Evolutionary conservation across 345 rosid genomes (phyloP).

Genomic region (Lepidium aucheri): DNA sequence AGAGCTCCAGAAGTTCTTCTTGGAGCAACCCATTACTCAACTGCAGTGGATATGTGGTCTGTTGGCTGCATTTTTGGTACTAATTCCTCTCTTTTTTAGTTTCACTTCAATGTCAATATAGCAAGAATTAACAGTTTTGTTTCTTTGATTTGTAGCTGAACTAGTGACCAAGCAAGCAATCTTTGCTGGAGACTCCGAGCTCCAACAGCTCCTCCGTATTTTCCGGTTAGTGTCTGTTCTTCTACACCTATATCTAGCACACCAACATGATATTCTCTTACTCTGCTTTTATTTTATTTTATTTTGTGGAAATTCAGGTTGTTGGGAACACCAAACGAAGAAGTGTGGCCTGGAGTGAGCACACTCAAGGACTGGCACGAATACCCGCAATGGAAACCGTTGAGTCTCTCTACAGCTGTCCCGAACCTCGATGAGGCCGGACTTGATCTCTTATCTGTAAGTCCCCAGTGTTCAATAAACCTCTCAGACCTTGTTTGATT

Average conservation of each 20-base stretch:
- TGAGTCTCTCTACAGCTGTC: conserved; percentile 56
- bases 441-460: conserved; percentile 68
- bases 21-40: conserved; percentile 96
- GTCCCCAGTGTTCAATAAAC: conserved; percentile 6
- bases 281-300: not conserved
- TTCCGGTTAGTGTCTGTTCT: conserved; percentile 49
- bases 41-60: conserved; percentile 96
- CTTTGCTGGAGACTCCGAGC: conserved; percentile 91
- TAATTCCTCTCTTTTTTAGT: not conserved
- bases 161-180: conserved; percentile 75
- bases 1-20: conserved; percentile 94
- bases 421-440: conserved; percentile 66
- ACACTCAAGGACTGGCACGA: conserved; percentile 90
- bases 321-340: conserved; percentile 88
- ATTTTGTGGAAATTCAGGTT: conserved; percentile 37
- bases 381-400: conserved; percentile 91
- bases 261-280: not conserved
- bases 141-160: conserved; percentile 48
- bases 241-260: not conserved
- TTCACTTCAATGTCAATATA: not conserved
- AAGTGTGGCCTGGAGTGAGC: conserved; percentile 95
- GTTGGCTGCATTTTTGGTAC: conserved; percentile 92
- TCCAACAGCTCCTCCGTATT: conserved; percentile 90
- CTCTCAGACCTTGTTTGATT: not conserved
- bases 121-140: not conserved